A percentile compares a stretch with the other conserved stretches of the same genome.
phyloP scores from a whole-genome alignment of 805 yeast species.

The Maudiozyma serrabonitensis region DNA sequence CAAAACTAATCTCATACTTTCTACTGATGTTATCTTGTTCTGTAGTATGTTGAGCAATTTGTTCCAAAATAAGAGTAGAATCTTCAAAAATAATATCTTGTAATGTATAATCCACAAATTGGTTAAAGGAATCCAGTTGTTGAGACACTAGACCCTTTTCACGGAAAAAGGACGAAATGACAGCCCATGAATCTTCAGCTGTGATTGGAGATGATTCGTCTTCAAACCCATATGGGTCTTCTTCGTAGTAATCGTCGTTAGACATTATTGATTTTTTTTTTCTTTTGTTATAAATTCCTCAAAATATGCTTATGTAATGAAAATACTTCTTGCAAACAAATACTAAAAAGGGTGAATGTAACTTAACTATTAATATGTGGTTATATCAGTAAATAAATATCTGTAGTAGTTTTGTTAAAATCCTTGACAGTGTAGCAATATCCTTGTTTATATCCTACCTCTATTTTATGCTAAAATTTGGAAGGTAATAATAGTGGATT shows the following conservation, averaged over 20 bases:
- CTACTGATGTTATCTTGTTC: constrained; percentile 84
- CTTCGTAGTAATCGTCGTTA: constrained; percentile 28
- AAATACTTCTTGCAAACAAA: too few species aligned
- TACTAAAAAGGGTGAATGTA: too few species aligned
- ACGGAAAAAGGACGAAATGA: constrained; percentile 89
- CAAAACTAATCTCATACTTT: constrained; percentile 94
- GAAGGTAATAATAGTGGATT: neutral
- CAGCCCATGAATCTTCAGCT: constrained; percentile 99
- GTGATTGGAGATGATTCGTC: constrained; percentile 68
- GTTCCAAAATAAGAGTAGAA: constrained; percentile 86
- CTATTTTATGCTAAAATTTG: too few species aligned
- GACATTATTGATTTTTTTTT: constrained; percentile 2
- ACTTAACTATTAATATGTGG: too few species aligned
- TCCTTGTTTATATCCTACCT: too few species aligned
- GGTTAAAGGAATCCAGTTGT: constrained; percentile 96
- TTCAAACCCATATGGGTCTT: constrained; percentile 66
- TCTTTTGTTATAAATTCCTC: too few species aligned
- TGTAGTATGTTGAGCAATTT: constrained; percentile 94
- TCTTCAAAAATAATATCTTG: constrained; percentile 97
- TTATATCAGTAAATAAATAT: too few species aligned
- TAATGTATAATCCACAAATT: constrained; percentile 90
- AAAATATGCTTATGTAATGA: too few species aligned
- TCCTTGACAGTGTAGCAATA: too few species aligned
- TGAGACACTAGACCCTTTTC: constrained; percentile 96
- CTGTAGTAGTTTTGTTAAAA: too few species aligned